phyloP scores from a whole-genome alignment of 257 asterid genomes.

The Plantago major region DNA sequence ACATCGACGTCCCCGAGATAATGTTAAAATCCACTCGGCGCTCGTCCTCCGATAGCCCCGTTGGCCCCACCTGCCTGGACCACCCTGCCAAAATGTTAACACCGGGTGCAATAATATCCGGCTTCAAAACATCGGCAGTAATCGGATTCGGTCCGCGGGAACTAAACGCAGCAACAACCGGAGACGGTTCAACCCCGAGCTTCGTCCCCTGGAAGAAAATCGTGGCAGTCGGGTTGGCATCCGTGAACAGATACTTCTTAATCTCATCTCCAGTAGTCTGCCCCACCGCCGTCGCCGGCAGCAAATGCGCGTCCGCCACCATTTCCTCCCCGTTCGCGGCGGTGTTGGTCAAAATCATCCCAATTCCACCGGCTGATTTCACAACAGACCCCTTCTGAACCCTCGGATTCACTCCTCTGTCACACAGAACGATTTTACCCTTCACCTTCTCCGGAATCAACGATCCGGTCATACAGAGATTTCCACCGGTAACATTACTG shows the following conservation, averaged over 20 bases:
- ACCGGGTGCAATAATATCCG: slow-evolving; percentile 32
- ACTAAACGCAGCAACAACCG: slow-evolving; percentile 35
- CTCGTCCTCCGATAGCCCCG: slow-evolving; percentile 23
- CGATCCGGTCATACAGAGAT: slow-evolving; percentile 66
- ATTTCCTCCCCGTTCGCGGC: slow-evolving; percentile 33
- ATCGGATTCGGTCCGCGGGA: slow-evolving; percentile 30
- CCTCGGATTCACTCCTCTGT: slow-evolving; percentile 29
- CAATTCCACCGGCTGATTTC: slow-evolving; percentile 27
- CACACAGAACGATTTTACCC: slow-evolving; percentile 32
- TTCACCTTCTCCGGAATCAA: slow-evolving; percentile 45
- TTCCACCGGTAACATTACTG: slow-evolving; percentile 55
- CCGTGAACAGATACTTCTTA: slow-evolving; percentile 18
- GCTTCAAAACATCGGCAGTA: slow-evolving; percentile 26
- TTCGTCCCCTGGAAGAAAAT: slow-evolving; percentile 28
- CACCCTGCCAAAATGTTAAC: slow-evolving; percentile 33
- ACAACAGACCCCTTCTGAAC: slow-evolving; percentile 33
- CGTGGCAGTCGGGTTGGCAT: slow-evolving; percentile 28
- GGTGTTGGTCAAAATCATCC: slow-evolving; percentile 31
- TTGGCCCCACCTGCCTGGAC: slow-evolving; percentile 29
- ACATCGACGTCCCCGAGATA: slow-evolving; percentile 33
- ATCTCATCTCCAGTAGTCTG: slow-evolving; percentile 17
- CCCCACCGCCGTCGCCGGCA: slow-evolving; percentile 31
- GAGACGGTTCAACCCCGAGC: slow-evolving; percentile 30
- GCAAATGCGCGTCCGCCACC: slow-evolving; percentile 36
- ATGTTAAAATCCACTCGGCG: slow-evolving; percentile 30